Percentiles rank a stretch among this genome's conserved stretches.
phyloP scores from a whole-genome alignment of 176 grass and related monocot genomes.

The Hsuehochloa calcarea region DNA sequence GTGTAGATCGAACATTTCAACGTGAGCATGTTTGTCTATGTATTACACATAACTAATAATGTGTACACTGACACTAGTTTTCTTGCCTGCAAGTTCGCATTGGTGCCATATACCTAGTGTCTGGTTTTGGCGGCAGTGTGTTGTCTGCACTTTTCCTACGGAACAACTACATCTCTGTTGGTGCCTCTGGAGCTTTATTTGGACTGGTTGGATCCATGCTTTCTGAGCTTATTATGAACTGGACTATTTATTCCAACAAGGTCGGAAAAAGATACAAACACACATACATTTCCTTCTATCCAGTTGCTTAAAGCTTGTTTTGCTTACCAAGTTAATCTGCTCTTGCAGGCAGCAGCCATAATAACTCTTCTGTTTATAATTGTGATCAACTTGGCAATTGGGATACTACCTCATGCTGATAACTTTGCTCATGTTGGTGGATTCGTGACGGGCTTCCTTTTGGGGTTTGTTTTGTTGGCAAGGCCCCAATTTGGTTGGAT shows the following conservation, averaged over 20 bases:
- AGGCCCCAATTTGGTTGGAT: slow-evolving; percentile 92
- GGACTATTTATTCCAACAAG: slow-evolving; percentile 95
- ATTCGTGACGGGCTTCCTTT: slow-evolving; percentile 68
- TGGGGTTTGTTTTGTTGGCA: slow-evolving; percentile 78
- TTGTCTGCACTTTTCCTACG: slow-evolving; percentile 72
- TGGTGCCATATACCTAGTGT: slow-evolving; percentile 75
- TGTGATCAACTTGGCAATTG: slow-evolving; percentile 72
- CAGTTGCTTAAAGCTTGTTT: background rate
- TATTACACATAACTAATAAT: background rate
- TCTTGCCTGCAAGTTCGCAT: slow-evolving; percentile 62
- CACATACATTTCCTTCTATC: background rate
- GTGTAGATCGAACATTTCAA: background rate
- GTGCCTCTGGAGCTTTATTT: slow-evolving; percentile 95
- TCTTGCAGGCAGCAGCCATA: slow-evolving; percentile 72
- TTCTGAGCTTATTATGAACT: slow-evolving; percentile 96
- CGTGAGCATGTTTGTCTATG: background rate
- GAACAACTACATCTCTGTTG: slow-evolving; percentile 59
- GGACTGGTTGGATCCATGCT: slow-evolving; percentile 96
- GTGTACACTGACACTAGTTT: slow-evolving; percentile 20
- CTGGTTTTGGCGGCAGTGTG: slow-evolving; percentile 85
- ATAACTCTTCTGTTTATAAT: slow-evolving; percentile 70
- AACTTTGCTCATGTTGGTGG: slow-evolving; percentile 85
- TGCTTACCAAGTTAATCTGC: slow-evolving; percentile 23
- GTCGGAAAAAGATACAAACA: slow-evolving; percentile 10
- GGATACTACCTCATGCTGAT: slow-evolving; percentile 72